Percentiles rank a stretch among this genome's conserved stretches.
Conservation (phyloP, 805 yeast genomes). For the Cyberlindnera bimundalis region DNA sequence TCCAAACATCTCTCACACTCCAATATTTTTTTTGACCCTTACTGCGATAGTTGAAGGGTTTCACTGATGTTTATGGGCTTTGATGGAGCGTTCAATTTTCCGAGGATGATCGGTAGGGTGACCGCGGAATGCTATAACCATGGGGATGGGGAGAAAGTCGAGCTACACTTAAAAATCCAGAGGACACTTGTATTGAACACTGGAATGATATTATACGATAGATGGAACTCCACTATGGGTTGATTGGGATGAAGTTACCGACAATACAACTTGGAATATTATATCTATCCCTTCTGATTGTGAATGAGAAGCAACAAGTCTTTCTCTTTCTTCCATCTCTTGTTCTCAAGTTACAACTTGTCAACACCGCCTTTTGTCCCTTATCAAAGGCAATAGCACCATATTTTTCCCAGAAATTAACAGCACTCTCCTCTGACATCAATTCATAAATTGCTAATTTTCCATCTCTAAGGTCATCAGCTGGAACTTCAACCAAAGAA, state of each 20-base stretch:
- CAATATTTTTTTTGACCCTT: background rate
- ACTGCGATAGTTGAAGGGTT: background rate
- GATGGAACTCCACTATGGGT: no score
- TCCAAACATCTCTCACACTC: conserved; percentile 2
- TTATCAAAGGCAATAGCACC: conserved; percentile 96
- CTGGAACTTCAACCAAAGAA: conserved; percentile 80
- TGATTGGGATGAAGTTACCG: conserved; percentile 88
- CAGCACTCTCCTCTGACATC: conserved; percentile 95
- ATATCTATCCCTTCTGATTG: conserved; percentile 87
- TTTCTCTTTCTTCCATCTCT: conserved; percentile 76
- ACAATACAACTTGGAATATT: conserved; percentile 95
- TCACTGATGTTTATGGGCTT: no score
- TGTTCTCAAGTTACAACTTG: conserved; percentile 84
- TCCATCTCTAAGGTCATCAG: conserved; percentile 91
- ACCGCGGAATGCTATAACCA: no score
- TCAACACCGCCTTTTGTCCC: conserved; percentile 90
- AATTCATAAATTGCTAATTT: conserved; percentile 87
- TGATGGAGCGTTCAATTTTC: background rate
- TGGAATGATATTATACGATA: no score
- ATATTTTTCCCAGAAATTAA: conserved; percentile 95
- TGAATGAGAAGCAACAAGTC: conserved; percentile 91
- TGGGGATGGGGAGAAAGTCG: no score
- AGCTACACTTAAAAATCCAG: no score
- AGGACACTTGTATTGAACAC: no score
- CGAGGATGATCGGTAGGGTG: background rate